Base-by-base conservation (phyloP, 129 eudicot species). In the Tagetes patula region DNA sequence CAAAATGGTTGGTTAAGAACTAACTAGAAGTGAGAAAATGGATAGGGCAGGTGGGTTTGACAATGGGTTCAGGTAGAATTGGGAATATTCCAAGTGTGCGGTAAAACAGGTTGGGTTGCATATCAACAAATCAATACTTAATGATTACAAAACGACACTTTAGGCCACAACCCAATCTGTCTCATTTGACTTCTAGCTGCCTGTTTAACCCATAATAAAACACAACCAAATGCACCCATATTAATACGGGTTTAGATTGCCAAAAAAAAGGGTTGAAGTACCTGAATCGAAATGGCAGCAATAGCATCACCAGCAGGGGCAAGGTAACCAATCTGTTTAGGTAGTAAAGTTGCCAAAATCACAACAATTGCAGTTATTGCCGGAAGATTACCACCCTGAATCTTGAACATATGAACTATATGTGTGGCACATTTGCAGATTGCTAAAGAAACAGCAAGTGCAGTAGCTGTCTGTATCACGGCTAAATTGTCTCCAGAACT, bases 241-340 rank as follows among this genome's bases (percentile, higher is more conserved):
- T 46, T 67, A 30, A 67, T 40, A 43, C 7, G 6, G 52, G 8
- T 65, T 6, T 4, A 14, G 6, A 65, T 48, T 68, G 11, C 20
- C 5, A 31, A 32, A 4, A 12, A 30, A 8, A 47, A 72, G 36
- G 45, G 36, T 54, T 52, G 11, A 33, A 6, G 49, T 77, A 89
- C 98, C 96, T 93, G 98, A 92, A 89, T 89, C 37, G 89, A 77
- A 53, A 93, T 84, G 71, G 86, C 39, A 49, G 95, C 87, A 60
- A 93, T 70, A 49, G 87, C 85, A 54, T 93, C 96, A 38, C 92
- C 96, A 27, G 92, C 87, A 34, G 92, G 95, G 13, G 95, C 96
- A 52, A 93, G 89, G 65, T 82, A 58, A 38, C 85, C 82, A 78
- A 87, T 87, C 66, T 73, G 85, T 52, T 65, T 67, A 14, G 98